phyloP scores from a whole-genome alignment of 352 stramenopile genomes.

The Elongisporangium senticosum region DNA sequence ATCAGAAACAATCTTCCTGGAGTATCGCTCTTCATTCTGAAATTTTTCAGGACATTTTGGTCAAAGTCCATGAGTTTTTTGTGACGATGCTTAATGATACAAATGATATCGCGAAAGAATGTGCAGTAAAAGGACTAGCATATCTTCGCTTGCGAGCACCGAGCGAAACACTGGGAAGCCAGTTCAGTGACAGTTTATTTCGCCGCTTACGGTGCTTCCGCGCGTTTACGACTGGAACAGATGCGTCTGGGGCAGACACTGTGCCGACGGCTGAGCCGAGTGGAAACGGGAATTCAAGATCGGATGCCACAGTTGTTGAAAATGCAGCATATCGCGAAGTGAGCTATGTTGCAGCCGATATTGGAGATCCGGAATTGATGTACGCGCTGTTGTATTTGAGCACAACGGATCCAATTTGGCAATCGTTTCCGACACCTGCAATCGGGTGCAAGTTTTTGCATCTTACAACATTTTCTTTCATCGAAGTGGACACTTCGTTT shows the following conservation, averaged over 20 bases:
- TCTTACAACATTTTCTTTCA: slow-evolving; percentile 40
- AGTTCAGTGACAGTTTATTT: slow-evolving; percentile 79
- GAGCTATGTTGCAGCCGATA: slow-evolving; percentile 73
- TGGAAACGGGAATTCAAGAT: neutral
- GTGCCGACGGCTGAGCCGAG: neutral
- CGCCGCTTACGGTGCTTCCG: slow-evolving; percentile 72
- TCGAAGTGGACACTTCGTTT: slow-evolving; percentile 35
- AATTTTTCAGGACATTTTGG: slow-evolving; percentile 5
- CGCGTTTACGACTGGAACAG: slow-evolving; percentile 35
- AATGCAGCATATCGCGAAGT: slow-evolving; percentile 83
- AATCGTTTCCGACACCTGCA: slow-evolving; percentile 14
- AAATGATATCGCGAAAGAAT: slow-evolving; percentile 60
- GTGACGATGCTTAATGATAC: slow-evolving; percentile 77
- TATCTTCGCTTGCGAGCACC: slow-evolving; percentile 59
- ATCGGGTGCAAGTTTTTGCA: neutral
- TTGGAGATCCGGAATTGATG: slow-evolving; percentile 77
- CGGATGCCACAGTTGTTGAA: slow-evolving; percentile 24
- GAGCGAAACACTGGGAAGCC: slow-evolving; percentile 36
- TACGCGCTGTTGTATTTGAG: slow-evolving; percentile 79
- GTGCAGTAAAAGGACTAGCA: slow-evolving; percentile 71
- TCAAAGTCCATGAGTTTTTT: slow-evolving; percentile 68
- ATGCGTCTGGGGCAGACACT: neutral
- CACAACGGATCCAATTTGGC: slow-evolving; percentile 68
- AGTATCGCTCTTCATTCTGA: neutral
- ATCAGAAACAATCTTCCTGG: neutral